Evolutionary conservation across 1,139 yeast genomes (phyloP).

Genomic region (Kodamaea ohmeri): DNA sequence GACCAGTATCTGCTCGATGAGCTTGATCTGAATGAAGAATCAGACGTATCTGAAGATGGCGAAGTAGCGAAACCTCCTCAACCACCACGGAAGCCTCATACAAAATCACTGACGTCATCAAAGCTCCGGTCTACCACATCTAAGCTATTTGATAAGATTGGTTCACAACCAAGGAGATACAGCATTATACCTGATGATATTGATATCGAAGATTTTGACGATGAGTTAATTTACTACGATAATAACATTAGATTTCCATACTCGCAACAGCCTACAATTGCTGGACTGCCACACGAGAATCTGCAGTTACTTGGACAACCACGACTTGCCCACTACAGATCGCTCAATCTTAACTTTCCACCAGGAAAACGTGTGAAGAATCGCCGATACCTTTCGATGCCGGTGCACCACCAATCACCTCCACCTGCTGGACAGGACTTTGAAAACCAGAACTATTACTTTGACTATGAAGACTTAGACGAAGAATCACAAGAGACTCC

Average conservation of each 20-base stretch:
- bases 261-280: conserved; percentile 15
- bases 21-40: conserved; percentile 28
- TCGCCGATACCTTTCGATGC: conserved; percentile 39
- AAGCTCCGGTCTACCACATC: conserved; percentile 66
- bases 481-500: conserved; percentile 26
- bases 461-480: conserved; percentile 43
- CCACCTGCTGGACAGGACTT: conserved; percentile 3
- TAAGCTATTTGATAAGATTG: conserved; percentile 66
- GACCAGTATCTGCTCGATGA: conserved; percentile 31
- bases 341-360: conserved; percentile 38
- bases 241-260: conserved; percentile 42
- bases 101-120: conserved; percentile 33
- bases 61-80: conserved; percentile 14
- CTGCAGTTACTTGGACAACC: conserved; percentile 34
- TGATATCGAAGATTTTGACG: conserved; percentile 64
- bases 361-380: conserved; percentile 27
- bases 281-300: conserved; percentile 7
- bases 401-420: conserved; percentile 15
- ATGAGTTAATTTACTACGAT: conserved; percentile 50
- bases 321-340: conserved; percentile 43
- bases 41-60: conserved; percentile 9
- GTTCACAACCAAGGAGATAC: conserved; percentile 68
- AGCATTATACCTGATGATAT: conserved; percentile 70
- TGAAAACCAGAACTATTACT: conserved; percentile 21
- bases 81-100: conserved; percentile 25